Percentiles rank a stretch among this genome's conserved stretches.
Conservation (phyloP, 305 asterid species). For the Galium porrigens region DNA sequence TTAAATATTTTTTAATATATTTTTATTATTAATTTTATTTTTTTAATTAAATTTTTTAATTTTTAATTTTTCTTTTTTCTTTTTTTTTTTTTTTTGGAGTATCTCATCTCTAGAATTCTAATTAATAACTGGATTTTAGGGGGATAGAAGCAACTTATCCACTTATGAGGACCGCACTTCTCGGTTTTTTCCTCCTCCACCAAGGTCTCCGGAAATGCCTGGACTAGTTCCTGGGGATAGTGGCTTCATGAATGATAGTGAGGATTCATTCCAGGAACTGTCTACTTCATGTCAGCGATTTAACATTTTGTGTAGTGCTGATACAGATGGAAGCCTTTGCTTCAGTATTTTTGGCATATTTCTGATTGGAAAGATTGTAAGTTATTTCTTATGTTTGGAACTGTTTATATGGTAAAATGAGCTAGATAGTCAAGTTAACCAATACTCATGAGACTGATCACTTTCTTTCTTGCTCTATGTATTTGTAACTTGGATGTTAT, state of each 20-base stretch:
- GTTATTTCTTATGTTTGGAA: constrained; percentile 23
- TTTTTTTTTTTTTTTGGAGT: neutral
- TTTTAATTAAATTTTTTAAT: too few species aligned
- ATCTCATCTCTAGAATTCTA: constrained; percentile 9
- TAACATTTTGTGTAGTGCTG: constrained; percentile 87
- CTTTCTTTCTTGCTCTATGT: constrained; percentile 16
- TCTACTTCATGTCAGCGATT: constrained; percentile 64
- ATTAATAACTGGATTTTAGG: constrained; percentile 29
- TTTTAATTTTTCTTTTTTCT: neutral
- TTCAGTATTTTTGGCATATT: constrained; percentile 89
- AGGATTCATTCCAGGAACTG: constrained; percentile 65
- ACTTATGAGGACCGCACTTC: constrained; percentile 77
- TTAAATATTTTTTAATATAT: too few species aligned
- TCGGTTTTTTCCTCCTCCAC: constrained; percentile 87
- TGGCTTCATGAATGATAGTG: constrained; percentile 68
- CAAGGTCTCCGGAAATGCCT: constrained; percentile 73
- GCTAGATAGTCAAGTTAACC: constrained; percentile 13
- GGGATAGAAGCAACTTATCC: constrained; percentile 26
- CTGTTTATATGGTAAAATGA: constrained; percentile 4
- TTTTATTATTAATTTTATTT: too few species aligned
- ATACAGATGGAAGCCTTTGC: constrained; percentile 73
- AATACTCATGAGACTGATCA: constrained; percentile 4
- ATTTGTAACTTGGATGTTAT: constrained; percentile 19
- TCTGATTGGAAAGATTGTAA: constrained; percentile 81
- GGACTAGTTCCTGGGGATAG: constrained; percentile 80